Evolutionary conservation across 2,329 filamentous ascomycete species (phyloP).

Genomic region (Fusarium annulatum): DNA sequence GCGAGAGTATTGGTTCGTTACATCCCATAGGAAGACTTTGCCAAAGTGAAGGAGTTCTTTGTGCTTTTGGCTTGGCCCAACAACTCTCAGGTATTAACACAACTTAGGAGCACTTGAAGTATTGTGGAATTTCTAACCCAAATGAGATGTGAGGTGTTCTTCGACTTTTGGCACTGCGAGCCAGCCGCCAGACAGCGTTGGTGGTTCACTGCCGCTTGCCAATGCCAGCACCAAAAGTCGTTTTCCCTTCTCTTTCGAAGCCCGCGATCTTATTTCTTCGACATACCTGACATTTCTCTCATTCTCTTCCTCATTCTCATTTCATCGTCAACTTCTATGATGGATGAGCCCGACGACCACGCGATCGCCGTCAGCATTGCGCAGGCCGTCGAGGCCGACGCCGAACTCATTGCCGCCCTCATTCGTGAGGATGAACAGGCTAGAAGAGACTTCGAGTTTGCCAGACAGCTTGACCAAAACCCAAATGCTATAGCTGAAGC

Average conservation of each 20-base stretch:
- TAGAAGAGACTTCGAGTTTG: fast-evolving
- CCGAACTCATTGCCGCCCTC: fast-evolving
- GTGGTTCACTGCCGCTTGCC: neutral
- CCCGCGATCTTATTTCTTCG: too few relatives aligned
- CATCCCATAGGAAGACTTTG: too few relatives aligned
- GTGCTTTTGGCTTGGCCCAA: too few relatives aligned
- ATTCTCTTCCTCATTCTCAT: neutral
- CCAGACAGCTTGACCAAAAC: neutral
- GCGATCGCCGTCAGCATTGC: neutral
- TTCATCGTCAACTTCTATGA: fast-evolving
- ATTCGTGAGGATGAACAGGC: neutral
- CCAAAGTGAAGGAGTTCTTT: too few relatives aligned
- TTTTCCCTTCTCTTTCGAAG: neutral
- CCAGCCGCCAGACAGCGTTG: fast-evolving
- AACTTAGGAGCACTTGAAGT: too few relatives aligned
- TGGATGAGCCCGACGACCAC: neutral
- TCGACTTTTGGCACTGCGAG: neutral
- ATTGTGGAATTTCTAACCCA: too few relatives aligned
- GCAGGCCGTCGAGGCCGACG: neutral
- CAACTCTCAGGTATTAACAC: too few relatives aligned
- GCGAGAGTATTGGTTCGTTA: too few relatives aligned
- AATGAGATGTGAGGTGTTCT: neutral
- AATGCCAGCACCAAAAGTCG: neutral
- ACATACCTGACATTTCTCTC: neutral
- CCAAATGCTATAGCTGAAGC: too few relatives aligned